phyloP scores from a whole-genome alignment of 805 yeast genomes.

The Ogataea ganodermae region DNA sequence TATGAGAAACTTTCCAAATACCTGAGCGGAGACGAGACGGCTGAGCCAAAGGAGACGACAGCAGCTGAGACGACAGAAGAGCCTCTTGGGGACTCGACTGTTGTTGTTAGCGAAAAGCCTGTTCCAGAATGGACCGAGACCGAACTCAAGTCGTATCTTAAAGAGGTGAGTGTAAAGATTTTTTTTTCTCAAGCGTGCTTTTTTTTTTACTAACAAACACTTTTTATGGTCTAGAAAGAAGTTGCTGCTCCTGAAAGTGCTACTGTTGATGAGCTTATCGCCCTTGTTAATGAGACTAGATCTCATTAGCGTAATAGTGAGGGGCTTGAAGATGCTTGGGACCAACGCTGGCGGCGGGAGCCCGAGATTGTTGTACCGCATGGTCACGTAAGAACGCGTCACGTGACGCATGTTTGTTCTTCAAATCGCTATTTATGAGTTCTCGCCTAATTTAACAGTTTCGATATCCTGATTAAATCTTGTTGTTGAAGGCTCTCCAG shows the following conservation, averaged over 20 bases:
- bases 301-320: conserved; percentile 21
- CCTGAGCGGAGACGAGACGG: conserved; percentile 1
- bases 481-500: conserved; percentile 32
- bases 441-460: conserved; percentile 3
- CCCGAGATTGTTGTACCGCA: conserved; percentile 4
- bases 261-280: conserved; percentile 46
- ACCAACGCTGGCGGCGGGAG: conserved; percentile 7
- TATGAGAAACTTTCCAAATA: conserved; percentile 9
- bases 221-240: conserved; percentile 41
- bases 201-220: conserved; percentile 14
- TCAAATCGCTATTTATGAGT: conserved; percentile 7
- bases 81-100: conserved; percentile 28
- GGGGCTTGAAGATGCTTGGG: conserved; percentile 6
- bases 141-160: conserved; percentile 39
- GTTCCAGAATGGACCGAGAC: conserved; percentile 38
- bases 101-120: conserved; percentile 24
- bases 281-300: conserved; percentile 47
- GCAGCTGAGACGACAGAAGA: conserved; percentile 7
- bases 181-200: background rate
- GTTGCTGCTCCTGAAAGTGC: conserved; percentile 47
- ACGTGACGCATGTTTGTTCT: background rate
- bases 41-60: conserved; percentile 6
- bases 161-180: conserved; percentile 38
- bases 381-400: conserved; percentile 4
- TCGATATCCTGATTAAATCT: background rate